Base-by-base conservation (phyloP, 202 grass and related monocot species). In the Eragrostis tef region DNA sequence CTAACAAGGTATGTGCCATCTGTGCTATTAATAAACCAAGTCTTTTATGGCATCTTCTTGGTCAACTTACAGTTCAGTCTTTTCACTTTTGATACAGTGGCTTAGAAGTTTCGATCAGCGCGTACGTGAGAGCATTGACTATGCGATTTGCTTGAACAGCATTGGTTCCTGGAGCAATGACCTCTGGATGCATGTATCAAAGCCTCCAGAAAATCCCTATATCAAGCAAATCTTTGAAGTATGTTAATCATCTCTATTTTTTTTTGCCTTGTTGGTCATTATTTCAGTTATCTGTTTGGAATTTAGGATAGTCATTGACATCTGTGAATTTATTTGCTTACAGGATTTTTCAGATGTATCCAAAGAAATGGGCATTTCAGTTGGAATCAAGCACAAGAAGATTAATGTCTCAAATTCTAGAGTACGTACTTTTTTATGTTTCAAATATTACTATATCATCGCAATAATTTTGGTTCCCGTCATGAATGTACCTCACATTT, bases 201-300 rank as follows among this genome's bases (percentile, higher is more conserved):
- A 99, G 86, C 93, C 96, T 79, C 93, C 96, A 60, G 96, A 99
- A 81, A 99, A 99, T 81, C 85, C 84, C 43, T 92, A 95, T 73
- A 99, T 99, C 78, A 99, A 95, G 64, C 88, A 99, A 88, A 86
- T 99, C 75, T 88, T 93, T 68, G 96, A 99, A 78, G 96, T 99
- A 90, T 67, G 81, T 64, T 73, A 9, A 56, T 63, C 17, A 31
- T 89, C 73, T 52, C 73, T 79, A 71, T 17, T 1, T 81, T 39
- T 39, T 39, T 39, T 39, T 39, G 34, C 34, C 34, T 39, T 81
- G 31, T 72, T 75, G 21, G 58, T 16, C 36, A 68, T 73, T 57
- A 71, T 9, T 9, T 77, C 22, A 54, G 6, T 49, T 80, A 24
- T 64, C 54, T 79, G 56, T 66, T 62, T 70, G 3, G 26, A 61